Percentiles rank a stretch among this genome's conserved stretches.
These are phyloP conservation scores for Yamadazyma buinensis DNA, from an alignment of 1,139 yeast species.

Conservation along the genomic window DNA sequence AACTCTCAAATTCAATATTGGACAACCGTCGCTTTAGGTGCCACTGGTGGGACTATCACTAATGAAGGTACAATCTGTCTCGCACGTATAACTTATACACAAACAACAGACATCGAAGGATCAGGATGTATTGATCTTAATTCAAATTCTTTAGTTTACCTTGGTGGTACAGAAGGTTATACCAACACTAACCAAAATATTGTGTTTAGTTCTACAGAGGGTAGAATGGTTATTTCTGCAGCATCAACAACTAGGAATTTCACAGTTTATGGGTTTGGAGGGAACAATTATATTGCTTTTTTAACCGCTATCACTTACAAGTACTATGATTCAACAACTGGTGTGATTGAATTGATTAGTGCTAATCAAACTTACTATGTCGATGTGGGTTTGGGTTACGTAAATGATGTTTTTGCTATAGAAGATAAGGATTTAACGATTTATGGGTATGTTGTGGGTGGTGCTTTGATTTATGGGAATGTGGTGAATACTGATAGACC, in stretches of 20 bases:
- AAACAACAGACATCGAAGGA: constrained; percentile 18
- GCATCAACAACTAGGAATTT: constrained; percentile 14
- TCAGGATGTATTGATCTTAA: constrained; percentile 21
- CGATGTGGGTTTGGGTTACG: constrained; percentile 20
- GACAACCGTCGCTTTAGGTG: constrained; percentile 5
- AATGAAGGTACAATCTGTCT: constrained; percentile 25
- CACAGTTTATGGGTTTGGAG: constrained; percentile 25
- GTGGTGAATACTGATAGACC: not conserved
- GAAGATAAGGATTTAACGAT: too few species aligned
- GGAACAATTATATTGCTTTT: constrained; percentile 21
- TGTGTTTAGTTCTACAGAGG: constrained; percentile 15
- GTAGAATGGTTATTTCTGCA: constrained; percentile 16
- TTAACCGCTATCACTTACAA: constrained; percentile 11
- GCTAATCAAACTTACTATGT: constrained; percentile 16
- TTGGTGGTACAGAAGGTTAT: constrained; percentile 13
- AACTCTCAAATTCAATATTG: constrained; percentile 5
- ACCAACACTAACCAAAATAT: constrained; percentile 5
- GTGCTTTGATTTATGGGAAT: not conserved
- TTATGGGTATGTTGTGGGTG: too few species aligned
- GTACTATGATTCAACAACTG: constrained; percentile 6
- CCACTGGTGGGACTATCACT: constrained; percentile 10
- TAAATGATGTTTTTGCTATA: constrained; percentile 1
- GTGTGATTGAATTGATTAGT: constrained; percentile 5
- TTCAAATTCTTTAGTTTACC: constrained; percentile 13
- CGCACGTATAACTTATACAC: constrained; percentile 15